Base-by-base conservation (phyloP, 768 basidiomycete genomes). In the Pleurotus tuoliensis region DNA sequence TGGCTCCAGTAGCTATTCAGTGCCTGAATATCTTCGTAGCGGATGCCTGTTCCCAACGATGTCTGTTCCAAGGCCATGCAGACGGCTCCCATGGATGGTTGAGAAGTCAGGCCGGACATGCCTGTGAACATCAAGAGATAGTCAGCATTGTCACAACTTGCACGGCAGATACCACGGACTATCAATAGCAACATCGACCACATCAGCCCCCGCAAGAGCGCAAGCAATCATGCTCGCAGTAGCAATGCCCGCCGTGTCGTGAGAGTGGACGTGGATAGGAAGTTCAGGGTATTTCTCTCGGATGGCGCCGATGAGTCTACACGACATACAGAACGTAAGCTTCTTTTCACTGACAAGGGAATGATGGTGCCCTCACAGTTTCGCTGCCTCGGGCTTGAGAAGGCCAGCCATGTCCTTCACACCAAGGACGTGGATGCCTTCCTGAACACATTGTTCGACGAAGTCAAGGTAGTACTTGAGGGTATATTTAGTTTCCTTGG, bases 401-500 rank as follows among this genome's bases (percentile, higher is more conserved):
- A 99, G 73, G 66, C 96, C 96, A 59, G 96, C 94, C 95, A 99
- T 98, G 67, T 99, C 97, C 77, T 99, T 99, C 71, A 99, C 90
- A 70, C 93, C 91, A 52, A 99, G 82, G 51, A 99, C 88, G 71
- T 99, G 97, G 61, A 99, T 92, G 20, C 96, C 97, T 71, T 97
- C 95, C 39, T 83, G 75, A 54, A 98, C 93, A 52, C 98, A 87
- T 72, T 98, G 80, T 61, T 94, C 87, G 58, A 97, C 83, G 70
- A 99, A 94, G 76, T 97, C 87, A 58, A 99, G 83, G 74, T 99
- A 99, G 76, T 99, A 99, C 69, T 96, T 77, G 43, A 99, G 79
- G 13, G 95, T 98, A 76, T 99, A 99, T 75, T 99, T 99, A 59
- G 82, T 93, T 75, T 95, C 93, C 73, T 89, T 94, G 54, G 92